Evolutionary conservation across 352 stramenopile genomes (phyloP).

Genomic region (Phytophthora aleatoria): DNA sequence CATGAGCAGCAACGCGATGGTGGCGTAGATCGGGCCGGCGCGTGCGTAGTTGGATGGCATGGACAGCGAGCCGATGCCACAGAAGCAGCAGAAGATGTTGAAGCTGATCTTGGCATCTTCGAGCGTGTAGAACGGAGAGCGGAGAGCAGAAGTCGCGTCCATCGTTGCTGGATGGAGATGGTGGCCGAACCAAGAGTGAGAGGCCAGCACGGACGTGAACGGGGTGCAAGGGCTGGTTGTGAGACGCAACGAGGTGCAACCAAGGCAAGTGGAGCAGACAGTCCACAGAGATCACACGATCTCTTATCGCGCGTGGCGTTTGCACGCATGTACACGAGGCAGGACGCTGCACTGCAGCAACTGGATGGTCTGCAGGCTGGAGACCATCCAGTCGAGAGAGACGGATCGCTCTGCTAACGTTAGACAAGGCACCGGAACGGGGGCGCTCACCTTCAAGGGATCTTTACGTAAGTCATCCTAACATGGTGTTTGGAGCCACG

Average conservation of each 20-base stretch:
- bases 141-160: background rate
- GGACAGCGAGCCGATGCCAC: conserved; percentile 66
- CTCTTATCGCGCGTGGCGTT: conserved; percentile 23
- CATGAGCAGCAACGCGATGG: conserved; percentile 62
- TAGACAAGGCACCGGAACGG: conserved; percentile 31
- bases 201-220: background rate
- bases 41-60: conserved; percentile 74
- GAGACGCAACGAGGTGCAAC: conserved; percentile 12
- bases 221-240: background rate
- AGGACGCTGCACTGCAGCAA: conserved; percentile 1
- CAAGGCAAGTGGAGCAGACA: conserved; percentile 18
- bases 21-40: conserved; percentile 49
- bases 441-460: too few relatives aligned
- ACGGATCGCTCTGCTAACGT: conserved; percentile 10
- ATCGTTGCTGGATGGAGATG: conserved; percentile 12
- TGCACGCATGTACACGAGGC: conserved; percentile 14
- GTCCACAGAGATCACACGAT: conserved; percentile 17
- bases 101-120: conserved; percentile 67
- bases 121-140: conserved; percentile 42
- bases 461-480: too few relatives aligned
- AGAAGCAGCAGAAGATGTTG: conserved; percentile 72
- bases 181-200: conserved; percentile 27
- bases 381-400: conserved; percentile 29
- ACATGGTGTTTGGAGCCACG: background rate
- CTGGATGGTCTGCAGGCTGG: background rate